A percentile compares a stretch with the other conserved stretches of the same genome.
phyloP scores from a whole-genome alignment of 345 rosid genomes.

The Trapa incisa region DNA sequence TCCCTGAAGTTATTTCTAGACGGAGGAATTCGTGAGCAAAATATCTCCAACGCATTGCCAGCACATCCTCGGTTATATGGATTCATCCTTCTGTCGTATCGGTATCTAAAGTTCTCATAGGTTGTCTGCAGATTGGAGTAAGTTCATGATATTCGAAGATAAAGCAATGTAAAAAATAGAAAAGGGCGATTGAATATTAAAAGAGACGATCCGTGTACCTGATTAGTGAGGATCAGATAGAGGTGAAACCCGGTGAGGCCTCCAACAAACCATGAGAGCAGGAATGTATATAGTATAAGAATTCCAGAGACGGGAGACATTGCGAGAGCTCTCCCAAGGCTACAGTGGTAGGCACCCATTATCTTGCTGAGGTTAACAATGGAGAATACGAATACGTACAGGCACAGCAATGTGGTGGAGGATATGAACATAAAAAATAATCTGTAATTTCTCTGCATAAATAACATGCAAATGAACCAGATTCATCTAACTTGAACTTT shows the following conservation, averaged over 20 bases:
- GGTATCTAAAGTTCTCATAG: slow-evolving; percentile 36
- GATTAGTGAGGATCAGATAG: slow-evolving; percentile 65
- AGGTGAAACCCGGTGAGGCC: slow-evolving; percentile 84
- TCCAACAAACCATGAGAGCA: slow-evolving; percentile 78
- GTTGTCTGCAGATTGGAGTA: slow-evolving; percentile 52
- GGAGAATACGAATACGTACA: slow-evolving; percentile 67
- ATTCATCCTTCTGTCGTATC: slow-evolving; percentile 53
- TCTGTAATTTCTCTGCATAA: slow-evolving; percentile 77
- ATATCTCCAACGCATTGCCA: slow-evolving; percentile 29
- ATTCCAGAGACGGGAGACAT: slow-evolving; percentile 68
- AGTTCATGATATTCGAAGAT: not conserved
- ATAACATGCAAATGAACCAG: not conserved
- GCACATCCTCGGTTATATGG: slow-evolving; percentile 47
- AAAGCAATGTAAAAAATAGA: not conserved
- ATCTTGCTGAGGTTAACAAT: slow-evolving; percentile 57
- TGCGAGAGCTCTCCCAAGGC: slow-evolving; percentile 48
- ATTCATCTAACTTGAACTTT: too few species aligned
- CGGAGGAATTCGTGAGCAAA: slow-evolving; percentile 40
- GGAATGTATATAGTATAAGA: slow-evolving; percentile 61
- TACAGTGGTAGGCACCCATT: slow-evolving; percentile 35
- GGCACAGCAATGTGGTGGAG: slow-evolving; percentile 71
- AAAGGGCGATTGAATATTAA: not conserved
- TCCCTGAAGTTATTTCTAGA: slow-evolving; percentile 50
- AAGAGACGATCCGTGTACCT: slow-evolving; percentile 30
- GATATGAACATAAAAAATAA: slow-evolving; percentile 94